phyloP scores from a whole-genome alignment of 1,139 yeast genomes.

The Geotrichum macrosporum region DNA sequence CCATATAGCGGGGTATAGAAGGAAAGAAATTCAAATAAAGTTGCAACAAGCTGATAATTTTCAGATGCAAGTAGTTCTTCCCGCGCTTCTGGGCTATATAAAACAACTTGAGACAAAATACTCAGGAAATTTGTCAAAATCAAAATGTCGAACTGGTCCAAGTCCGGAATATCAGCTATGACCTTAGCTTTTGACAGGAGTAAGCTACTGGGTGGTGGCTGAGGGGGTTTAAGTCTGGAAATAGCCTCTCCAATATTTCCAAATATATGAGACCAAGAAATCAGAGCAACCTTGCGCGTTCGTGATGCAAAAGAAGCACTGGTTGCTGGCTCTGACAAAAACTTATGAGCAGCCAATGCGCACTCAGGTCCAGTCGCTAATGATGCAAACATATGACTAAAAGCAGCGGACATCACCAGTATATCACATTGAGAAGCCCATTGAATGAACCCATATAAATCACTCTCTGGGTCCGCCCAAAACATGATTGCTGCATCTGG shows the following conservation, averaged over 20 bases:
- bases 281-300: slow-evolving; percentile 17
- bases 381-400: slow-evolving; percentile 72
- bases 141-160: slow-evolving; percentile 78
- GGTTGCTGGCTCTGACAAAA: slow-evolving; percentile 23
- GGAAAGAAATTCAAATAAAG: slow-evolving; percentile 47
- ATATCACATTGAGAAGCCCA: slow-evolving; percentile 90
- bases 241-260: slow-evolving; percentile 56
- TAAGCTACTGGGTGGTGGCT: slow-evolving; percentile 19
- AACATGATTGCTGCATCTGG: slow-evolving; percentile 56
- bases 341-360: slow-evolving; percentile 46
- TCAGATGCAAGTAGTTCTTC: slow-evolving; percentile 37
- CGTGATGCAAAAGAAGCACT: slow-evolving; percentile 12
- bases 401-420: slow-evolving; percentile 77
- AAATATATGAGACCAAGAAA: slow-evolving; percentile 54
- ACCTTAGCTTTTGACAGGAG: slow-evolving; percentile 25
- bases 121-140: slow-evolving; percentile 69
- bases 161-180: slow-evolving; percentile 41
- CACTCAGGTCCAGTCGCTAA: slow-evolving; percentile 59
- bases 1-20: slow-evolving; percentile 54
- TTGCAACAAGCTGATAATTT: slow-evolving; percentile 33
- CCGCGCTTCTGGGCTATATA: slow-evolving; percentile 43
- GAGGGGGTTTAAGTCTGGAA: slow-evolving; percentile 42
- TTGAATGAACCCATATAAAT: slow-evolving; percentile 66
- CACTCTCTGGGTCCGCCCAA: slow-evolving; percentile 67
- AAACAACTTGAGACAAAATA: slow-evolving; percentile 49